Evolutionary conservation across 176 grass and related monocot genomes (phyloP), one percentile per base, ranked within the genome.

Genomic region (Ananas comosus): DNA sequence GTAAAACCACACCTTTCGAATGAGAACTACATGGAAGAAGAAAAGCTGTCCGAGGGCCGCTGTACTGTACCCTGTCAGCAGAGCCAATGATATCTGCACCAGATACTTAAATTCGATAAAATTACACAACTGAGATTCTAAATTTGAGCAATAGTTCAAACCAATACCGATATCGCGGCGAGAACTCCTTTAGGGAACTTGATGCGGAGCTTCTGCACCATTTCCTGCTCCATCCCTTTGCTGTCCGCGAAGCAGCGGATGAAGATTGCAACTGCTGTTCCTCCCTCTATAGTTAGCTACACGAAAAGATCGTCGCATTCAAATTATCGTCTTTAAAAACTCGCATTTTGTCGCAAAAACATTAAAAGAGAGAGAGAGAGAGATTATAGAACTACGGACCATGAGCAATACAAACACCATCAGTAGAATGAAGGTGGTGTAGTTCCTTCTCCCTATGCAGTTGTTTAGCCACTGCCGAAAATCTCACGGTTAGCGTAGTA

Each of bases 361-460:
- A 61, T 16, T 16, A 8, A 17, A 2, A 50, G 11, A 51, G 22
- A 25, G 48, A 5, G 57, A 80, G 65, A 72, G 64, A 72, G 13
- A 23, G 63, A 70, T 68, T 24, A 66, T 19, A 24, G 42, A 13
- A 50, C 10, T 21, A 29, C 85, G 23, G 18, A 90, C 94, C 94
- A 97, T 90, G 19, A 97, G 71, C 65, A 97, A 80, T 21, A 90
- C 66, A 69, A 82, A 89, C 72, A 85, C 51, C 84, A 97, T 92
- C 4, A 97, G 84, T 71, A 97, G 74, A 79, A 97, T 92, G 81
- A 97, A 97, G 50, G 86, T 74, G 8, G 75, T 86, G 54, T 97
- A 97, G 66, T 92, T 97, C 70, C 77, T 92, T 83, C 72, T 88
- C 25, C 94, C 94, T 77, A 97, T 97, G 84, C 94, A 97, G 74